Percentiles rank a stretch among this genome's conserved stretches.
phyloP scores from a whole-genome alignment of 1,284 basidiomycete species.

The Ustilago vetiveriae region DNA sequence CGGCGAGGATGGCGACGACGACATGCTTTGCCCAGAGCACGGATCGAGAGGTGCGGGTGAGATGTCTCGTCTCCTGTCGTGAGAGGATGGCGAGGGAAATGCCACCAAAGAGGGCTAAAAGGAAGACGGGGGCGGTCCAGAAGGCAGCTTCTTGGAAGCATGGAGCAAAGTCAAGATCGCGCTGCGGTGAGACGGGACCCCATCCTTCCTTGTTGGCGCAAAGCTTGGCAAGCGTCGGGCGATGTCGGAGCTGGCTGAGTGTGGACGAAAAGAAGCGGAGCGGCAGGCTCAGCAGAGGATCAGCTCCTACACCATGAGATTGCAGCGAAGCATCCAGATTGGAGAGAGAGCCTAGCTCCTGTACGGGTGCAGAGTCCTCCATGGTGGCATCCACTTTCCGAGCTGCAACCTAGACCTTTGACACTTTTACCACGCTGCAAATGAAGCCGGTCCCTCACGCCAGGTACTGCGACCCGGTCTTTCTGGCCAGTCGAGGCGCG shows the following conservation, averaged over 20 bases:
- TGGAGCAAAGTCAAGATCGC: conserved; percentile 81
- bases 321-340: conserved; percentile 24
- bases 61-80: conserved; percentile 14
- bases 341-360: conserved; percentile 29
- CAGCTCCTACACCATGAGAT: conserved; percentile 13
- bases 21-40: conserved; percentile 56
- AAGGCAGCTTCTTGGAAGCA: conserved; percentile 79
- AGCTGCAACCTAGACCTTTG: neutral
- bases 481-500: too few relatives aligned
- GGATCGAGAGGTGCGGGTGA: conserved; percentile 41
- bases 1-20: conserved; percentile 74
- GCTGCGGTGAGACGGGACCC: conserved; percentile 73
- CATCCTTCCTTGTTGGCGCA: conserved; percentile 70
- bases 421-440: too few relatives aligned
- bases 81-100: conserved; percentile 29
- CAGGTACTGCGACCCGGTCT: too few relatives aligned
- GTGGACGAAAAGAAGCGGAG: conserved; percentile 33
- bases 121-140: conserved; percentile 50
- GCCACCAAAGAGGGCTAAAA: conserved; percentile 49
- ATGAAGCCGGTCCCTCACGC: too few relatives aligned
- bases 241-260: conserved; percentile 8
- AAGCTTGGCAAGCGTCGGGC: conserved; percentile 9
- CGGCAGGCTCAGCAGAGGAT: conserved; percentile 29
- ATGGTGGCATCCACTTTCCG: conserved; percentile 7
- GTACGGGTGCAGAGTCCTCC: conserved; percentile 21